Conservation (phyloP, 2,329 filamentous ascomycete species). For the Camptophora hylomeconis region DNA sequence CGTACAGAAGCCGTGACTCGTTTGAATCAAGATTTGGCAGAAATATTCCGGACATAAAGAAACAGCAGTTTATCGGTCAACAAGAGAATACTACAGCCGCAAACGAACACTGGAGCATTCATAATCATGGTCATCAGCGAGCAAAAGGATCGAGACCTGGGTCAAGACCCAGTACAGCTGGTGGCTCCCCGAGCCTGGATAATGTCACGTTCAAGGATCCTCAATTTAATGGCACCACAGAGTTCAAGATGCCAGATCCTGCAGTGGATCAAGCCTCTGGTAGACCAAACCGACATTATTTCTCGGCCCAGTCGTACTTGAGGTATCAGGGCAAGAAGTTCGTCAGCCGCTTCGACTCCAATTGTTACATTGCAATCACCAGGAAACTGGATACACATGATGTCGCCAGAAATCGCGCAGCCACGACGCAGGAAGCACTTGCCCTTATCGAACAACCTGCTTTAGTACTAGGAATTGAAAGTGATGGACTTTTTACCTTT, state of each 20-base stretch:
- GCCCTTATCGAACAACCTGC: conserved; percentile 76
- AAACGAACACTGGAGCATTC: conserved; percentile 64
- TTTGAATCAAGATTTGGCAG: conserved; percentile 92
- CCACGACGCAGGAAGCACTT: conserved; percentile 57
- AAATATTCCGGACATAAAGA: conserved; percentile 76
- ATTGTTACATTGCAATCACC: conserved; percentile 98
- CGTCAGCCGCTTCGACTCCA: conserved; percentile 91
- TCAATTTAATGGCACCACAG: conserved; percentile 56
- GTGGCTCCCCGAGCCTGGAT: conserved; percentile 18
- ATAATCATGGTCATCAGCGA: conserved; percentile 67
- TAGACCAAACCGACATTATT: conserved; percentile 57
- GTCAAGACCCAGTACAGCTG: conserved; percentile 15
- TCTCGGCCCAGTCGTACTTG: conserved; percentile 93
- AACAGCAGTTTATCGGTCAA: conserved; percentile 57
- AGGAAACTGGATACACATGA: conserved; percentile 97
- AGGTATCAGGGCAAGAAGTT: conserved; percentile 96
- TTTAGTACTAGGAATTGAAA: conserved; percentile 86
- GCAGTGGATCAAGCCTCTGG: conserved; percentile 16
- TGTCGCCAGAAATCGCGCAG: conserved; percentile 61
- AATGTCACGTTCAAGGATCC: conserved; percentile 39
- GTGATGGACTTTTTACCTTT: conserved; percentile 91
- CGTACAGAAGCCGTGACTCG: conserved; percentile 90
- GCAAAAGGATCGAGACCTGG: conserved; percentile 40
- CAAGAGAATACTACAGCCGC: conserved; percentile 40
- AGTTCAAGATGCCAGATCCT: conserved; percentile 32